A percentile compares a stretch with the other conserved stretches of the same genome.
Evolutionary conservation across 129 eudicot genomes (phyloP).

Genomic region (Saposhnikovia divaricata): DNA sequence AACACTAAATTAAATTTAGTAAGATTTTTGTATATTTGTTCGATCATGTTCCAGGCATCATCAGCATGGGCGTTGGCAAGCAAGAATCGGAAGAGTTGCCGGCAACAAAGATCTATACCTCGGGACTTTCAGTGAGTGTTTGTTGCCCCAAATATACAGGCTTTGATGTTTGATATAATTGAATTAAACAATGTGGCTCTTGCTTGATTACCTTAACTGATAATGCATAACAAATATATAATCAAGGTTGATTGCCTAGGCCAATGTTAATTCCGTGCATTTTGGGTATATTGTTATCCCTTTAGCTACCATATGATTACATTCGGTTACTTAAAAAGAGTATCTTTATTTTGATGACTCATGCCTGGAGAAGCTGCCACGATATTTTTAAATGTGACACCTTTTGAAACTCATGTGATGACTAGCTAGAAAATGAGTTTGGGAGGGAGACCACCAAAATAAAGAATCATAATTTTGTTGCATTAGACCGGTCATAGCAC

Average conservation of each 20-base stretch:
- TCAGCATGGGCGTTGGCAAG: slow-evolving; percentile 95
- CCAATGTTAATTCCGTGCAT: neutral
- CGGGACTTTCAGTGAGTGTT: slow-evolving; percentile 78
- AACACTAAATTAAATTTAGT: neutral
- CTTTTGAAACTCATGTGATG: neutral
- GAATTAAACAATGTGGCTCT: neutral
- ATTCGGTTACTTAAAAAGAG: neutral
- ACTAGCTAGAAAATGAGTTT: neutral
- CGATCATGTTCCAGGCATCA: slow-evolving; percentile 44
- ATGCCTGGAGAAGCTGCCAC: neutral
- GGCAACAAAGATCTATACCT: slow-evolving; percentile 94
- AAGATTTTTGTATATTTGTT: neutral
- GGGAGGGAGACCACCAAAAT: neutral
- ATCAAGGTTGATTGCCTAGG: neutral
- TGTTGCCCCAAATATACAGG: neutral
- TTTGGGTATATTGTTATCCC: neutral
- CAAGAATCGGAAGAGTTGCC: slow-evolving; percentile 90
- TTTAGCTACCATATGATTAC: neutral
- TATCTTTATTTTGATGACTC: neutral
- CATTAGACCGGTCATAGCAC: neutral
- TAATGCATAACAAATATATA: neutral
- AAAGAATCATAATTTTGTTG: slow-evolving; percentile 2
- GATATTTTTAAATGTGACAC: neutral
- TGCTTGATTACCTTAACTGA: neutral
- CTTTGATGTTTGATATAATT: neutral